A percentile compares a stretch with the other conserved stretches of the same genome.
Evolutionary conservation across 2,329 filamentous ascomycete species (phyloP).

Genomic region (Colletotrichum costaricense): DNA sequence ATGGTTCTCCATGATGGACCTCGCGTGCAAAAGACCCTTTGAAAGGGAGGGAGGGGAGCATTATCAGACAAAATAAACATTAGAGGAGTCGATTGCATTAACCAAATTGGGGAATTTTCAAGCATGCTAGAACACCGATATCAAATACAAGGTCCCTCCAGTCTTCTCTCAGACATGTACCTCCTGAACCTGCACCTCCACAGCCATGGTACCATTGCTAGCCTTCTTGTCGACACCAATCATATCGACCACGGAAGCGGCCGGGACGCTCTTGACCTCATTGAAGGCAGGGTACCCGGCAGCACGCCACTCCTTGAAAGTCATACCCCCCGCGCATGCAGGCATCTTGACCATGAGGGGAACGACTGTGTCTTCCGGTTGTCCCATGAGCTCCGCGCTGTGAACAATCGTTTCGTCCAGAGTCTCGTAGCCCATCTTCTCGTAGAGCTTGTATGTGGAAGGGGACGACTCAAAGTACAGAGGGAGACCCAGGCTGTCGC

Average conservation of each 20-base stretch:
- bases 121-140: background rate
- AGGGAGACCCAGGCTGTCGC: constrained; percentile 50
- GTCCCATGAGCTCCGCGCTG: constrained; percentile 47
- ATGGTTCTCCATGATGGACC: background rate
- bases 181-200: constrained; percentile 29
- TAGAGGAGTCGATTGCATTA: background rate
- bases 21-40: background rate
- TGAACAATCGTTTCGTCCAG: constrained; percentile 53
- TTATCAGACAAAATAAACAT: background rate
- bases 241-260: background rate
- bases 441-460: constrained; percentile 54
- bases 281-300: constrained; percentile 32
- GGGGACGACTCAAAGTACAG: constrained; percentile 60
- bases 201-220: background rate
- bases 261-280: constrained; percentile 19
- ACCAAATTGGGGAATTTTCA: constrained; percentile 9
- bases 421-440: constrained; percentile 56
- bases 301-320: constrained; percentile 48
- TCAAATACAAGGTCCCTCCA: background rate
- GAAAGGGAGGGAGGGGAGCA: background rate
- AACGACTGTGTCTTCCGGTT: constrained; percentile 49
- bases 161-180: constrained; percentile 5
- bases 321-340: constrained; percentile 43
- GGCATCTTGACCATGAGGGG: constrained; percentile 57
- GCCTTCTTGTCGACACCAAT: background rate